Evolutionary conservation across 2,329 filamentous ascomycete genomes (phyloP).

Genomic region (Penicillium decumbens): DNA sequence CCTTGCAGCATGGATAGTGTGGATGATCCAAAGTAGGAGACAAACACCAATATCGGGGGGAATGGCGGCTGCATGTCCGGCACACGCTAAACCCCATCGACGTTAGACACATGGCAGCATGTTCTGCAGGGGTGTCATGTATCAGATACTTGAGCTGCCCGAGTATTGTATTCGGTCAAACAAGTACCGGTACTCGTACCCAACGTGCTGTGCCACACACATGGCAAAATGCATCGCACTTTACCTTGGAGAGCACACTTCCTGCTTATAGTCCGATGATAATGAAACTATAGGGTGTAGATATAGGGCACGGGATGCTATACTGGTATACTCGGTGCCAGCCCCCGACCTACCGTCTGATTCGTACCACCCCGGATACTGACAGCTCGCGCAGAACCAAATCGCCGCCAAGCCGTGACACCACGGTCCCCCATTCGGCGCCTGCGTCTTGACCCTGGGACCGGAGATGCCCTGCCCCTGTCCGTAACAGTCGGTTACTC

Average conservation of each 20-base stretch:
- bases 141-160: neutral
- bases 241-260: neutral
- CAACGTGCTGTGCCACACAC: neutral
- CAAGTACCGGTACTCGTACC: neutral
- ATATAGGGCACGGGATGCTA: too few relatives aligned
- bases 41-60: neutral
- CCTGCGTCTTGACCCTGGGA: conserved; percentile 15
- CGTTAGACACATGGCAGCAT: conserved; percentile 19
- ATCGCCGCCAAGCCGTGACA: conserved; percentile 3
- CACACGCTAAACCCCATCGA: conserved; percentile 12
- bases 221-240: neutral
- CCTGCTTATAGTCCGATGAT: neutral
- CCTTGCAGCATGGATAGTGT: conserved; percentile 11
- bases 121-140: conserved; percentile 1
- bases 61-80: neutral
- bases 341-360: neutral
- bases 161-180: neutral
- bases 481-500: conserved; percentile 3
- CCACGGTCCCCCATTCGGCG: neutral
- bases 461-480: conserved; percentile 9
- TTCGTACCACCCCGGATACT: conserved; percentile 15
- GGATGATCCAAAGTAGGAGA: neutral
- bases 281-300: too few relatives aligned
- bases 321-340: too few relatives aligned
- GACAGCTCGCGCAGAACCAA: conserved; percentile 9